These are phyloP conservation scores for Saksenaea oblongispora DNA, from an alignment of 371 early-diverging fungal species.

Conservation along the genomic window DNA sequence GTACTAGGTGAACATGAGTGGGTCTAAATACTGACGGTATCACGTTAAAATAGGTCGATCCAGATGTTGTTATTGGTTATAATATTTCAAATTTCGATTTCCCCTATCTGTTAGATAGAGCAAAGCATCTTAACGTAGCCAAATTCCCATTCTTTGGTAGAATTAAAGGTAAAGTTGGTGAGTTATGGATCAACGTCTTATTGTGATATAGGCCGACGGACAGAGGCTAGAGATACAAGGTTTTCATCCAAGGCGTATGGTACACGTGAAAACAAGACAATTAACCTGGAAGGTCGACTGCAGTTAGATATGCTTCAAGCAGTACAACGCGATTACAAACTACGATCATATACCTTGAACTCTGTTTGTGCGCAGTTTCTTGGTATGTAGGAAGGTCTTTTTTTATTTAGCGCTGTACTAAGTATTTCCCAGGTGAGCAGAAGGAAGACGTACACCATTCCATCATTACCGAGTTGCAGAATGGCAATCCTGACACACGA, in stretches of 20 bases:
- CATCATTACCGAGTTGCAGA: conserved; percentile 96
- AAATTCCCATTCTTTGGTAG: conserved; percentile 90
- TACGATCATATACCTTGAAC: conserved; percentile 98
- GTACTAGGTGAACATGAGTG: conserved; percentile 25
- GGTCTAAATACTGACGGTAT: not conserved
- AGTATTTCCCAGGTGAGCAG: conserved; percentile 78
- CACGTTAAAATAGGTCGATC: conserved; percentile 71
- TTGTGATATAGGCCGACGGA: conserved; percentile 37
- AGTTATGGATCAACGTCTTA: not conserved
- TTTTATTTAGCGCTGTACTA: not conserved
- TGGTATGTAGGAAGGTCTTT: conserved; percentile 39
- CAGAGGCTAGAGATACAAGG: conserved; percentile 80
- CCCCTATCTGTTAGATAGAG: conserved; percentile 96
- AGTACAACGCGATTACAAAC: conserved; percentile 97
- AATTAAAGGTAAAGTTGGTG: conserved; percentile 52
- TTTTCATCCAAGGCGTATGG: conserved; percentile 96
- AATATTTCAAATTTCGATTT: conserved; percentile 99
- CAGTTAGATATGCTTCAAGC: conserved; percentile 96
- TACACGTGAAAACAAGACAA: conserved; percentile 85
- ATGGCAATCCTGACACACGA: conserved; percentile 95
- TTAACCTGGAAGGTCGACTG: conserved; percentile 95
- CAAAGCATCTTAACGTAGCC: conserved; percentile 73
- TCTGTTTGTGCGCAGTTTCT: conserved; percentile 97
- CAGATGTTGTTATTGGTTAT: conserved; percentile 99
- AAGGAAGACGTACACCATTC: conserved; percentile 99